Evolutionary conservation across 768 basidiomycete genomes (phyloP).

Genomic region (Butyriboletus loyo): DNA sequence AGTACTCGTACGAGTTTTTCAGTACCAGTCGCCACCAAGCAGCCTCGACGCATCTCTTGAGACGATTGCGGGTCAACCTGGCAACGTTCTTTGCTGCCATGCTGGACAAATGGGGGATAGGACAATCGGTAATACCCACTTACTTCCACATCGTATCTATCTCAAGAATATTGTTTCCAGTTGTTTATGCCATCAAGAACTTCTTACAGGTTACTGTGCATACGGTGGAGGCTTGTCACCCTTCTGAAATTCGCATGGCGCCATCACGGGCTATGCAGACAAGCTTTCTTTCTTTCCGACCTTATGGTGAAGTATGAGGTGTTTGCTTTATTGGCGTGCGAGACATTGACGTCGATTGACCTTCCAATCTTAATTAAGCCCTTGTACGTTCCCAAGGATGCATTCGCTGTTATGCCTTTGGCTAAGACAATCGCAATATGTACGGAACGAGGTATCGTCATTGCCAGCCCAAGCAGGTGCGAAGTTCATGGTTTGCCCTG

Average conservation of each 20-base stretch:
- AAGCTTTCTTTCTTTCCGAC: constrained; percentile 46
- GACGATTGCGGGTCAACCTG: constrained; percentile 52
- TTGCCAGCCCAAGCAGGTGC: constrained; percentile 68
- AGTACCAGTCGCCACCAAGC: constrained; percentile 44
- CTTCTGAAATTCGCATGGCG: constrained; percentile 34
- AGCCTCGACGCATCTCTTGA: constrained; percentile 58
- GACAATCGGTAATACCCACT: constrained; percentile 48
- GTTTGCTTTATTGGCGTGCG: not conserved
- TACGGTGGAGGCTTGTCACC: constrained; percentile 53
- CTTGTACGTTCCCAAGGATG: constrained; percentile 70
- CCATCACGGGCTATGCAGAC: constrained; percentile 35
- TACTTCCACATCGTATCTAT: not conserved
- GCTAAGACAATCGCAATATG: constrained; percentile 64
- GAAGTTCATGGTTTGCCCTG: constrained; percentile 16
- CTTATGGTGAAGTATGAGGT: constrained; percentile 61
- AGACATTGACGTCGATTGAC: not conserved
- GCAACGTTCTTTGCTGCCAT: constrained; percentile 59
- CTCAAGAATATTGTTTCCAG: constrained; percentile 35
- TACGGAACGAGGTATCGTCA: constrained; percentile 60
- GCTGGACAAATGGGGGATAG: constrained; percentile 51
- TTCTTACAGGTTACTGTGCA: constrained; percentile 59
- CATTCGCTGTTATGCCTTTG: constrained; percentile 56
- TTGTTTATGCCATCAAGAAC: constrained; percentile 65
- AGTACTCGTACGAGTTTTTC: constrained; percentile 56
- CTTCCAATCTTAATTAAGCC: constrained; percentile 38